Evolutionary conservation across 2,329 filamentous ascomycete species (phyloP).

Genomic region (Pseudopyricularia javanii): DNA sequence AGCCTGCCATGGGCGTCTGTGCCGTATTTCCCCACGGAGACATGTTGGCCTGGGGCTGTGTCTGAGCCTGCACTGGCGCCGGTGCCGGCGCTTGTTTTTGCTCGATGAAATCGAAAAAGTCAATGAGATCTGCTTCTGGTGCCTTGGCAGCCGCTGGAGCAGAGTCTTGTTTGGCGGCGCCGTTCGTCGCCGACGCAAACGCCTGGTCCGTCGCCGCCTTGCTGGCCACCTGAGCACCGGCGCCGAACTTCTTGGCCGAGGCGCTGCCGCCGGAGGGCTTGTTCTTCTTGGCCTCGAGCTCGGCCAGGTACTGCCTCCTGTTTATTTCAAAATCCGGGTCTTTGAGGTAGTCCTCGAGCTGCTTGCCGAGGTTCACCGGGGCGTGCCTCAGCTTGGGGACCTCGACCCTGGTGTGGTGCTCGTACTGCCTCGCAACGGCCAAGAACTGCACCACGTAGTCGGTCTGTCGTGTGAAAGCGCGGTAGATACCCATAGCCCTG

Average conservation of each 20-base stretch:
- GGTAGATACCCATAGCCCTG: slow-evolving; percentile 82
- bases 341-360: slow-evolving; percentile 87
- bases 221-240: slow-evolving; percentile 18
- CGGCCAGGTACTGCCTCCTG: slow-evolving; percentile 78
- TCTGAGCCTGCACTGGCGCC: slow-evolving; percentile 23
- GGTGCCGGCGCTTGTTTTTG: slow-evolving; percentile 67
- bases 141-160: slow-evolving; percentile 41
- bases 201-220: slow-evolving; percentile 10
- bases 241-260: slow-evolving; percentile 18
- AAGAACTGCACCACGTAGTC: slow-evolving; percentile 88
- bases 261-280: slow-evolving; percentile 23
- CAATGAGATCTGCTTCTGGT: slow-evolving; percentile 70
- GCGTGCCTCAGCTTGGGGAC: slow-evolving; percentile 97
- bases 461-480: slow-evolving; percentile 82
- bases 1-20: slow-evolving; percentile 12
- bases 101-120: slow-evolving; percentile 91
- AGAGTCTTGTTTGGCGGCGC: slow-evolving; percentile 13
- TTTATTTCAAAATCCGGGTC: slow-evolving; percentile 94
- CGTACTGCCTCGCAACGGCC: slow-evolving; percentile 74
- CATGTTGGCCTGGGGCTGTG: slow-evolving; percentile 18
- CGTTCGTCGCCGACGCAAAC: slow-evolving; percentile 22
- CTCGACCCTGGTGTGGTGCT: slow-evolving; percentile 82
- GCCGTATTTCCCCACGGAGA: slow-evolving; percentile 24
- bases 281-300: slow-evolving; percentile 58
- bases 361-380: slow-evolving; percentile 77